Percentiles rank a stretch among this genome's conserved stretches.
Evolutionary conservation across 2,329 filamentous ascomycete genomes (phyloP).

Genomic region (Alternaria atra): DNA sequence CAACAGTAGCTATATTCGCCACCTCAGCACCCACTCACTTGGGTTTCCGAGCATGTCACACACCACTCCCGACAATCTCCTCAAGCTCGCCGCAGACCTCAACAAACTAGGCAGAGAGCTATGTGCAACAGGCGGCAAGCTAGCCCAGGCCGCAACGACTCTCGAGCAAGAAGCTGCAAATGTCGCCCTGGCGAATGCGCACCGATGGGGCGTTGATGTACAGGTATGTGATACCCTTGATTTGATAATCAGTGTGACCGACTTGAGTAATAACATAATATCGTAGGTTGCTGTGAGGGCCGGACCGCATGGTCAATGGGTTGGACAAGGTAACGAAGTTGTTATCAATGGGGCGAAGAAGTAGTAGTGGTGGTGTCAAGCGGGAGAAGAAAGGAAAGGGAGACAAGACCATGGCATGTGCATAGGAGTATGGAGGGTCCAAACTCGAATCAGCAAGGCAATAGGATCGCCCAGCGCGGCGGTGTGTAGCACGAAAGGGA

Average conservation of each 20-base stretch:
- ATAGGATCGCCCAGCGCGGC: neutral
- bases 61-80: constrained; percentile 30
- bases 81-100: constrained; percentile 33
- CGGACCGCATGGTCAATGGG: constrained; percentile 11
- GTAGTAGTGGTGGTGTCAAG: neutral
- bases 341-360: constrained; percentile 24
- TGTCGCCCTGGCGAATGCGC: constrained; percentile 31
- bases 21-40: neutral
- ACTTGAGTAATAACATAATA: neutral
- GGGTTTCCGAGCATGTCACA: constrained; percentile 18
- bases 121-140: constrained; percentile 21
- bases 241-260: neutral
- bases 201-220: constrained; percentile 35
- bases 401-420: neutral
- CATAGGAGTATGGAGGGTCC: neutral
- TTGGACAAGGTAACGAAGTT: neutral
- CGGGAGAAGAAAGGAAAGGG: too few species aligned
- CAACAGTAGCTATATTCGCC: neutral
- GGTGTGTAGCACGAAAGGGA: neutral
- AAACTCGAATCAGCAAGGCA: neutral
- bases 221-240: constrained; percentile 10
- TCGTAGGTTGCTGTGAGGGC: constrained; percentile 24
- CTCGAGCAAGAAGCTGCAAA: constrained; percentile 38
- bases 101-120: constrained; percentile 25
- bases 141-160: constrained; percentile 23